phyloP scores from a whole-genome alignment of 345 rosid species.

The Carallia pectinifolia region DNA sequence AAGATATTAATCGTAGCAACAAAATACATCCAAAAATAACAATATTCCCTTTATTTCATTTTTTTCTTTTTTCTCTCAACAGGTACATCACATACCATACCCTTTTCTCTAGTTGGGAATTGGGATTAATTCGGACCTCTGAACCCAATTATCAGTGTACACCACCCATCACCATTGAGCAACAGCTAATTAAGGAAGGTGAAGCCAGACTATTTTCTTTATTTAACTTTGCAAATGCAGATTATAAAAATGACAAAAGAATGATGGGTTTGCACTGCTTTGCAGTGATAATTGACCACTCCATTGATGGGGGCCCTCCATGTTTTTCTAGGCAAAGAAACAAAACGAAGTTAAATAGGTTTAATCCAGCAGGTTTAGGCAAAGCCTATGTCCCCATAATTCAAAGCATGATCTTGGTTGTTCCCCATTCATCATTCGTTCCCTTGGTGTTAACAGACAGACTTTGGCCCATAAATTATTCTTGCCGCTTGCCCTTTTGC shows the following conservation, averaged over 20 bases:
- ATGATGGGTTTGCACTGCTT: background rate
- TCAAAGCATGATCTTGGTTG: conserved; percentile 24
- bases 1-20: too few species aligned
- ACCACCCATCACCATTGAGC: too few species aligned
- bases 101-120: too few species aligned
- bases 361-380: conserved; percentile 10
- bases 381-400: conserved; percentile 23
- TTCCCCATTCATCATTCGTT: conserved; percentile 18
- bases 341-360: conserved; percentile 3
- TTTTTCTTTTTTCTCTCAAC: too few species aligned
- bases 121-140: too few species aligned
- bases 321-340: conserved; percentile 1
- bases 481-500: conserved; percentile 26
- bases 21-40: too few species aligned
- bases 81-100: too few species aligned
- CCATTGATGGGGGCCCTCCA: background rate
- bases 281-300: conserved; percentile 12
- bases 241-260: background rate
- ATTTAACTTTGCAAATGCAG: too few species aligned
- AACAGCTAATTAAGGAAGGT: too few species aligned
- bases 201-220: too few species aligned
- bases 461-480: conserved; percentile 30
- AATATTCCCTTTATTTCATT: too few species aligned
- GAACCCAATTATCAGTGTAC: too few species aligned
- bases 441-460: conserved; percentile 15